Evolutionary conservation across 352 stramenopile species (phyloP), one percentile per base, ranked within the genome.

Genomic region (Stramenopiles sp.): DNA sequence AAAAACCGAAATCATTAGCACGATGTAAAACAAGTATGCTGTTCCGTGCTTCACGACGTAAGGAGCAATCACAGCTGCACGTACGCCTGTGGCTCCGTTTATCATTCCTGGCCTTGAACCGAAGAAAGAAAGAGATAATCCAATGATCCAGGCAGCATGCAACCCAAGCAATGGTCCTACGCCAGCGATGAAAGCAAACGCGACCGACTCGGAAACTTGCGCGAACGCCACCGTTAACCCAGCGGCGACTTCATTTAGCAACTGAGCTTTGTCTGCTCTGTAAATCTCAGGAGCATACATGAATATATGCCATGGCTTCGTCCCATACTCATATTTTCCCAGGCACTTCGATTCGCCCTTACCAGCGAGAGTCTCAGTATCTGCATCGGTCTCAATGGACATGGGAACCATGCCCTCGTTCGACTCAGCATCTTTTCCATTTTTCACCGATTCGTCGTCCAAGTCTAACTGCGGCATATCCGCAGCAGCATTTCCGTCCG

Each of bases 171-270:
- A 81, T 4, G 92, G 92, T 76, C 90, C 87, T n/a, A 96, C 33
- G 67, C 93, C 92, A 32, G 92, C 92, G 0, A 94, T 91, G 80
- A 95, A 97, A 80, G 91, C 92, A 85, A 98, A 97, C 8, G 92
- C 93, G 4, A 98, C 87, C 0, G 92, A 93, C 87, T 97, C 93
- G 0, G 93, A 93, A 30, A 97, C 92, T 90, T 96, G 93, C 30
- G 95, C 89, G 67, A 98, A 86, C 85, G 89, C 92, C 0, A 95
- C 92, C 0, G 92, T 91, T 4, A 97, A 81, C 27, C 94, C 94
- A 27, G 91, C 91, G 71, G 95, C 87, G 67, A 96, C 84, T 78
- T 96, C 91, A 0, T 84, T 85, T 82, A 91, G 88, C 14, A 92
- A 85, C 7, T 88, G 71, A 29, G 88, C 76, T 27, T 86, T 75